phyloP scores from a whole-genome alignment of 2,329 filamentous ascomycete genomes.

The Teratosphaeria epicoccoides region DNA sequence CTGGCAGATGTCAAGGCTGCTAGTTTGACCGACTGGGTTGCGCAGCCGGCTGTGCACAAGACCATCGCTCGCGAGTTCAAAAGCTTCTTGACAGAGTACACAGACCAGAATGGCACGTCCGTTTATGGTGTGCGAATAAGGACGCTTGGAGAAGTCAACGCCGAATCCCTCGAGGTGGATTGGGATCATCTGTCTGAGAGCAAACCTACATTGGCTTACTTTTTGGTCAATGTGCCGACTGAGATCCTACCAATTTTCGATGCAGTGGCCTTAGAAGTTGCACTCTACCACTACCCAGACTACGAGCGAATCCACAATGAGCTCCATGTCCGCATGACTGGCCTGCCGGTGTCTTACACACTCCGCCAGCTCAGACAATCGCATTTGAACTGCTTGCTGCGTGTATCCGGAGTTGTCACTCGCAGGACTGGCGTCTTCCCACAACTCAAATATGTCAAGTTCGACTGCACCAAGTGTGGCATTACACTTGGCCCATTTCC shows the following conservation, averaged over 20 bases:
- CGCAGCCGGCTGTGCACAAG: conserved; percentile 76
- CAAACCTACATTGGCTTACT: conserved; percentile 91
- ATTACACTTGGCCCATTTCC: conserved; percentile 90
- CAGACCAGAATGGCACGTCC: conserved; percentile 75
- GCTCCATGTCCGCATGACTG: conserved; percentile 93
- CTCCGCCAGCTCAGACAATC: conserved; percentile 88
- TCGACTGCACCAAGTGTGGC: conserved; percentile 89
- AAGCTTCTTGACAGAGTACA: conserved; percentile 91
- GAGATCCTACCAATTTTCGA: conserved; percentile 95
- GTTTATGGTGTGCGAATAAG: conserved; percentile 92
- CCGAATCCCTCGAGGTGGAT: conserved; percentile 90
- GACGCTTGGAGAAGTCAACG: conserved; percentile 93
- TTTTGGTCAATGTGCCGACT: conserved; percentile 88
- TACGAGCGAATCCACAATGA: conserved; percentile 97
- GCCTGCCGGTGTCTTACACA: conserved; percentile 89
- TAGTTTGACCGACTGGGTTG: conserved; percentile 90
- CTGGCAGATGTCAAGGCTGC: conserved; percentile 87
- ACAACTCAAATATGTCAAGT: conserved; percentile 96
- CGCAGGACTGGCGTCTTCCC: conserved; percentile 91
- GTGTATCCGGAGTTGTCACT: conserved; percentile 91
- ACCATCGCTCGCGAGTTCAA: conserved; percentile 97
- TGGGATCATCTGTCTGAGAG: conserved; percentile 84
- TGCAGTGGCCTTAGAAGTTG: conserved; percentile 91
- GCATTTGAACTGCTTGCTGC: conserved; percentile 89
- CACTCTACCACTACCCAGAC: conserved; percentile 89